Evolutionary conservation across 306 rosid species (phyloP).

Genomic region (Carpinus fangiana): DNA sequence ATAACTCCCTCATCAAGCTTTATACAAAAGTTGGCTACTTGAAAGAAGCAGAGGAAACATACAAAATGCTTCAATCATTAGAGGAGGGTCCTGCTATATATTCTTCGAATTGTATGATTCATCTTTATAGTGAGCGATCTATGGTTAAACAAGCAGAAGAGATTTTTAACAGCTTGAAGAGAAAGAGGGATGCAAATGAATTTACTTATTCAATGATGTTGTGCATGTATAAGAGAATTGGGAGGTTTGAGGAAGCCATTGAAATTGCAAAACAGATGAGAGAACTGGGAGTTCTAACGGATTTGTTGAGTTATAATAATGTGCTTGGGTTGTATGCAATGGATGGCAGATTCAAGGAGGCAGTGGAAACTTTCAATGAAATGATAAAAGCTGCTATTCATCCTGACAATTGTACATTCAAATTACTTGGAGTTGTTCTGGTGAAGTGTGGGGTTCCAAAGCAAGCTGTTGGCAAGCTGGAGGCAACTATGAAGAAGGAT

Average conservation of each 20-base stretch:
- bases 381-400: constrained; percentile 54
- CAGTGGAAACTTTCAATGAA: constrained; percentile 53
- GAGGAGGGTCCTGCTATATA: constrained; percentile 56
- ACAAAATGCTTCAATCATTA: constrained; percentile 51
- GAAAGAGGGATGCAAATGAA: constrained; percentile 61
- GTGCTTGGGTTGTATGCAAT: constrained; percentile 64
- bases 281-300: constrained; percentile 44
- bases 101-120: constrained; percentile 88
- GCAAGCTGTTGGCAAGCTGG: constrained; percentile 65
- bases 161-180: constrained; percentile 62
- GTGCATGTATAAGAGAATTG: constrained; percentile 76
- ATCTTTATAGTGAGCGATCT: constrained; percentile 65
- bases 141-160: constrained; percentile 67
- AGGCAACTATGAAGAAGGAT: constrained; percentile 54
- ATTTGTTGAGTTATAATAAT: constrained; percentile 68
- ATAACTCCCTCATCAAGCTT: constrained; percentile 76
- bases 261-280: constrained; percentile 64
- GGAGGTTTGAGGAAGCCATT: constrained; percentile 64
- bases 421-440: constrained; percentile 60
- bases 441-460: constrained; percentile 69
- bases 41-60: constrained; percentile 73
- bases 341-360: constrained; percentile 60
- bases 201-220: constrained; percentile 85
- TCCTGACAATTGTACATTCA: constrained; percentile 71
- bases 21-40: constrained; percentile 75